Base-by-base conservation (phyloP, 2,329 filamentous ascomycete species). In the Exophiala calicioides region DNA sequence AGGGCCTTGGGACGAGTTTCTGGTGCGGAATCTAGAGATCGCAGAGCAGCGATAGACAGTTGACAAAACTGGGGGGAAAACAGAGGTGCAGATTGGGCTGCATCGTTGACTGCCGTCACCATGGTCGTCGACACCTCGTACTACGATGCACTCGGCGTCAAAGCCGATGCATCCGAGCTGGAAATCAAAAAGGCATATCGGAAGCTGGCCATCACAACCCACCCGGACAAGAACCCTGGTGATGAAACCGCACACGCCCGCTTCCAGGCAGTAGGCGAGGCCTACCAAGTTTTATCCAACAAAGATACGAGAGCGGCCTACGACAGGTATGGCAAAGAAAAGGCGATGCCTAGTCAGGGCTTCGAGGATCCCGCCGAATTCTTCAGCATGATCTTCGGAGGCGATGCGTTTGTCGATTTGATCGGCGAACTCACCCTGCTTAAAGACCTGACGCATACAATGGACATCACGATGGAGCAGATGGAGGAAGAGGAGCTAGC, bases 351-450 rank as follows among this genome's bases (percentile, higher is more conserved):
- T 0, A 82, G 84, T 60, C 87, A 89, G 61, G 93, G 93, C 53
- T 98, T 98, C 68, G 88, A 86, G 75, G 93, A 98, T 67, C 93
- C 93, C 1, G 80, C 90, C 56, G 93, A 98, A 71, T 98, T 98
- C 79, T 98, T 98, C 73, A 87, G 87, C 62, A 94, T 90, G 76
- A 98, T 98, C 60, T 98, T 98, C 65, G 93, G 93, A 59, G 93
- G 93, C 51, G 91, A 96, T 61, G 90, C 91, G 9, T 98, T 98
- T 63, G 77, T 86, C 52, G 91, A 98, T 74, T 89, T 93, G 77
- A 97, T 98, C 63, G 93, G 93, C 58, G 93, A 98, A 77, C 95
- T 98, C 60, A 93, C 88, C 39, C 81, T 98, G 47, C 96, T 98
- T 88, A 97, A 96, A 74, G 93, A 98, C 64, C 78, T 98, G 44